Evolutionary conservation across 257 asterid species (phyloP).

Genomic region (Solanum commersonii): DNA sequence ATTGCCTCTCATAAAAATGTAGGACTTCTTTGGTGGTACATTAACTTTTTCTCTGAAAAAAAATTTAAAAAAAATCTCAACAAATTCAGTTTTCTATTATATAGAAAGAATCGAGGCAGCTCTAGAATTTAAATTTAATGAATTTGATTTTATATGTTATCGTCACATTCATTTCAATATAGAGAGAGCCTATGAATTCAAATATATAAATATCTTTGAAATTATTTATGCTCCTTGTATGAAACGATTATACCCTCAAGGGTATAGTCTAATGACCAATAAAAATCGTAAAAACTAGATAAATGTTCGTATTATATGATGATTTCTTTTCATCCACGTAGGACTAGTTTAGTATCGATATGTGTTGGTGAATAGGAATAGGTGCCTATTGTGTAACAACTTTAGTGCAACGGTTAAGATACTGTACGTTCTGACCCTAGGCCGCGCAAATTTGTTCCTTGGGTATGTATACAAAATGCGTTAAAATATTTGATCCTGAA

Average conservation of each 20-base stretch:
- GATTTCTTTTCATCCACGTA: neutral
- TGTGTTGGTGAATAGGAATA: neutral
- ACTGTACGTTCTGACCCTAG: neutral
- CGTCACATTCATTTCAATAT: too few relatives aligned
- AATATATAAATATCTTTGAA: too few relatives aligned
- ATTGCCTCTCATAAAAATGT: constrained; percentile 66
- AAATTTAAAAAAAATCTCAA: neutral
- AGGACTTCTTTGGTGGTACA: constrained; percentile 50
- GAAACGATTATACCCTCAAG: neutral
- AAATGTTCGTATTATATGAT: fast-evolving
- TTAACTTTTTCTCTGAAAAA: constrained; percentile 55
- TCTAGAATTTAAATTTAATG: neutral
- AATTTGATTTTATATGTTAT: neutral
- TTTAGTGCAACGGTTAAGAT: neutral
- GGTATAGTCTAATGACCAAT: neutral
- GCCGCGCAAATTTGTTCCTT: fast-evolving
- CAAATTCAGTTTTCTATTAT: neutral
- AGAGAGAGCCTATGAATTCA: neutral
- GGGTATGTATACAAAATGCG: neutral
- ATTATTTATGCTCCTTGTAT: too few relatives aligned
- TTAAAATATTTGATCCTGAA: neutral
- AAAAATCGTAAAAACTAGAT: too few relatives aligned
- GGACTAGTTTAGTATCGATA: fast-evolving
- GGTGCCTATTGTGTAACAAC: neutral
- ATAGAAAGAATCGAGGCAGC: neutral